Evolutionary conservation across 768 basidiomycete genomes (phyloP).

Genomic region (Terana coerulea): DNA sequence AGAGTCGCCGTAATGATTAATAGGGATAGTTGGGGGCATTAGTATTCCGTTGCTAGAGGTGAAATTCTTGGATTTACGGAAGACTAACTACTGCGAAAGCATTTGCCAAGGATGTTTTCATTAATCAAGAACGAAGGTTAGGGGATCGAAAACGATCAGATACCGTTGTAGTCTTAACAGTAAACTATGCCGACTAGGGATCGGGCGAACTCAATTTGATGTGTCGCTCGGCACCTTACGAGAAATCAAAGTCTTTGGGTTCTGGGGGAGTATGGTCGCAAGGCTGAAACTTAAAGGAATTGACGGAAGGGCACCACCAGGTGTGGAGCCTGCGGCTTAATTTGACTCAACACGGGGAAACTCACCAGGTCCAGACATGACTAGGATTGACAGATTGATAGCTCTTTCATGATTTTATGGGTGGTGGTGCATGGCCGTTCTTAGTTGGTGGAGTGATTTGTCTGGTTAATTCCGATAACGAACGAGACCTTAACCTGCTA

Average conservation of each 20-base stretch:
- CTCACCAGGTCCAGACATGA: constrained; percentile 79
- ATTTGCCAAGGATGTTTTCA: constrained; percentile 85
- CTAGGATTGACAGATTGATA: constrained; percentile 78
- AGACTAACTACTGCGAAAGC: constrained; percentile 81
- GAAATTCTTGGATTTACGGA: constrained; percentile 83
- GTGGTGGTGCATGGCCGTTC: constrained; percentile 89
- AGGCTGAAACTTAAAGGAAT: constrained; percentile 82
- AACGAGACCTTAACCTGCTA: constrained; percentile 93
- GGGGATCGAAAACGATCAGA: constrained; percentile 84
- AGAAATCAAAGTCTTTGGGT: constrained; percentile 91
- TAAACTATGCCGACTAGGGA: constrained; percentile 83
- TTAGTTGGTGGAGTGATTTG: constrained; percentile 92
- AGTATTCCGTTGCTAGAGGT: constrained; percentile 80
- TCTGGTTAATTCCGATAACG: constrained; percentile 96
- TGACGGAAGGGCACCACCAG: constrained; percentile 83
- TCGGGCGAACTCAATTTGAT: constrained; percentile 66
- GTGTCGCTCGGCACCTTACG: constrained; percentile 76
- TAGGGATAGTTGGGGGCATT: constrained; percentile 82
- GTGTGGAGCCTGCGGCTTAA: constrained; percentile 79
- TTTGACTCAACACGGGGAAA: constrained; percentile 83
- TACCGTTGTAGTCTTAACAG: constrained; percentile 82
- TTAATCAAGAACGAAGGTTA: constrained; percentile 85
- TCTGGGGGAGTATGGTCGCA: constrained; percentile 76
- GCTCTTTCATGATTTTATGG: constrained; percentile 83
- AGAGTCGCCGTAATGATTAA: constrained; percentile 79